These are phyloP conservation scores for Macrolepiota albuminosa DNA, from an alignment of 768 basidiomycete species.

Conservation along the genomic window DNA sequence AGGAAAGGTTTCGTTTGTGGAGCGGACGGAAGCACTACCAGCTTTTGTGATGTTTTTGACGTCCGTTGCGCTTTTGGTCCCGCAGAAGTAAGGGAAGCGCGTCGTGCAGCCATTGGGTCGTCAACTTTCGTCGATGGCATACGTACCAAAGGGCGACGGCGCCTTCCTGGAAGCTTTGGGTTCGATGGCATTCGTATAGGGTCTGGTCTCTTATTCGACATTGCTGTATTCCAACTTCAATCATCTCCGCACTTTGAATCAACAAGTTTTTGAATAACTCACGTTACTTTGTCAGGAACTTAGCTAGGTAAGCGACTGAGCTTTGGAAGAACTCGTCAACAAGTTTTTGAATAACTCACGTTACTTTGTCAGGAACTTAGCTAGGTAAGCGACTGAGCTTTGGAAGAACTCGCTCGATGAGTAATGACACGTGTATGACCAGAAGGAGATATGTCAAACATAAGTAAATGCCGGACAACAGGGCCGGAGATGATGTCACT, in stretches of 20 bases:
- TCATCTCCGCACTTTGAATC: background rate
- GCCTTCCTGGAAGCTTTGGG: constrained; percentile 21
- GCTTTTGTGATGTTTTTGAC: constrained; percentile 88
- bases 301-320: background rate
- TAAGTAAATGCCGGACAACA: background rate
- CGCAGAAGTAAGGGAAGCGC: constrained; percentile 33
- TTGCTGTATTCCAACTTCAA: background rate
- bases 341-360: background rate
- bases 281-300: background rate
- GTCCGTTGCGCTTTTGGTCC: constrained; percentile 65
- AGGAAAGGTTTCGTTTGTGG: constrained; percentile 77
- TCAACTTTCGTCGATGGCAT: constrained; percentile 24
- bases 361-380: background rate
- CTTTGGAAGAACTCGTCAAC: background rate
- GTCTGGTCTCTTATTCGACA: constrained; percentile 8
- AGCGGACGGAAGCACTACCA: constrained; percentile 85
- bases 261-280: background rate
- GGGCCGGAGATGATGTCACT: background rate
- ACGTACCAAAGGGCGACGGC: constrained; percentile 25
- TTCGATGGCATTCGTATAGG: constrained; percentile 21
- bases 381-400: background rate
- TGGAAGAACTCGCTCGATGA: background rate
- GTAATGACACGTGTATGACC: background rate
- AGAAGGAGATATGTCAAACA: background rate
- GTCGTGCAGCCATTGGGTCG: constrained; percentile 23